A percentile compares a stretch with the other conserved stretches of the same genome.
These are phyloP conservation scores for Cordyceps militaris DNA, from an alignment of 2,329 filamentous ascomycete species.

Conservation along the genomic window DNA sequence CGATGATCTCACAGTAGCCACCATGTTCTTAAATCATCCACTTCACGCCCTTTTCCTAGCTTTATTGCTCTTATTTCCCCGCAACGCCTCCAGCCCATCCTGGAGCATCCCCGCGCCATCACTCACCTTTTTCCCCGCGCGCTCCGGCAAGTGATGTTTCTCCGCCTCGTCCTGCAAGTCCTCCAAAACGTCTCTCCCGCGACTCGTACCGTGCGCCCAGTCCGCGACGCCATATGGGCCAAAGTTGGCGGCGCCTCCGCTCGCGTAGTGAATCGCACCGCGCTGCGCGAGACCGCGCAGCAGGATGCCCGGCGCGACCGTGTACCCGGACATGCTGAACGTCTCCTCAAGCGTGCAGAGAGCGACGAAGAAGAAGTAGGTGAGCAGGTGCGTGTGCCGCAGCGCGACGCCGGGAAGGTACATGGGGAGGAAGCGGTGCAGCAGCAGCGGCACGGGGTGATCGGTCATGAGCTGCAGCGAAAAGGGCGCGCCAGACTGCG, in stretches of 20 bases:
- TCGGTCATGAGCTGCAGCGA: constrained; percentile 59
- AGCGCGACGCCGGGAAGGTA: constrained; percentile 55
- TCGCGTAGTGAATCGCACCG: constrained; percentile 47
- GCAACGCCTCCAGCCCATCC: constrained; percentile 26
- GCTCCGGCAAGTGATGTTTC: constrained; percentile 45
- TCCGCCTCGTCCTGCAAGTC: constrained; percentile 49
- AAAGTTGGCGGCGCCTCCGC: constrained; percentile 50
- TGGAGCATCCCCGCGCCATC: constrained; percentile 28
- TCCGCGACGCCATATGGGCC: constrained; percentile 57
- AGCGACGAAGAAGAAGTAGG: constrained; percentile 58
- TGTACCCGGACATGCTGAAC: constrained; percentile 62
- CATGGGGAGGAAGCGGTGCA: constrained; percentile 56
- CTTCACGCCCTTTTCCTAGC: background rate
- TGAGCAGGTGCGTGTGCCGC: constrained; percentile 66
- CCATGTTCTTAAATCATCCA: background rate
- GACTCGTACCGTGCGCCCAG: constrained; percentile 50
- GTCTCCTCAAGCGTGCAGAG: constrained; percentile 61
- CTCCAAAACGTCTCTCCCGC: constrained; percentile 44
- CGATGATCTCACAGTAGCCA: background rate
- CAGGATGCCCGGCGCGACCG: constrained; percentile 45
- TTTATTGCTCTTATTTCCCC: constrained; percentile 17
- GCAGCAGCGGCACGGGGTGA: constrained; percentile 57
- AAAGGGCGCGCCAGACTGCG: constrained; percentile 48
- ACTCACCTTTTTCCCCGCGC: constrained; percentile 27
- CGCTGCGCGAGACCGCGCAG: constrained; percentile 44